Evolutionary conservation across 139 green algal genomes (phyloP).

Genomic region (Picochlorum sp.): DNA sequence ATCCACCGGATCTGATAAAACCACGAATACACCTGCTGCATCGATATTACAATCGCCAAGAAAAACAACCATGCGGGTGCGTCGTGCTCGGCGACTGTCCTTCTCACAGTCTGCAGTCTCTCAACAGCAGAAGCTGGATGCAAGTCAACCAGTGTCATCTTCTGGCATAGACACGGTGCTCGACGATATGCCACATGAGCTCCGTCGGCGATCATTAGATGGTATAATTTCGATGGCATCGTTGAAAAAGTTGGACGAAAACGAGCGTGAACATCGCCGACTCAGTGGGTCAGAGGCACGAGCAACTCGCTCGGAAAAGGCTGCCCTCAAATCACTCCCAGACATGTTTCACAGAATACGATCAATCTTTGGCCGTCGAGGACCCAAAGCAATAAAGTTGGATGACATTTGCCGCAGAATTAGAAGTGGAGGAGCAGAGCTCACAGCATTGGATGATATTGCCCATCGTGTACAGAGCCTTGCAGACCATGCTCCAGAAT

Average conservation of each 20-base stretch:
- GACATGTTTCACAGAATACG: slow-evolving; percentile 16
- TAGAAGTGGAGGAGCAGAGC: slow-evolving; percentile 3
- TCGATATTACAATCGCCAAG: background rate
- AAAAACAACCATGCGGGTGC: background rate
- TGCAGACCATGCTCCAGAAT: slow-evolving; percentile 25
- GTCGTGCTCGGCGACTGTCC: background rate
- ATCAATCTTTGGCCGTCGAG: slow-evolving; percentile 25
- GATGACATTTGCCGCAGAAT: slow-evolving; percentile 13
- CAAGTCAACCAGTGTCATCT: background rate
- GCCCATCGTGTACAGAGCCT: slow-evolving; percentile 9
- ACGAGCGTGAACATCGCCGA: slow-evolving; percentile 1
- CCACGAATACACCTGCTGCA: background rate
- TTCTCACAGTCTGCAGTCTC: background rate
- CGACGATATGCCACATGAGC: slow-evolving; percentile 9
- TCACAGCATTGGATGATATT: slow-evolving; percentile 1
- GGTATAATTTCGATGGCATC: slow-evolving; percentile 20
- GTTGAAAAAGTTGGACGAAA: slow-evolving; percentile 11
- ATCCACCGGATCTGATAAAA: background rate
- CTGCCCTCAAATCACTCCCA: slow-evolving; percentile 20
- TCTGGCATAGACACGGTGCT: slow-evolving; percentile 9
- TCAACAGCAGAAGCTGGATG: background rate
- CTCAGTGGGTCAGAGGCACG: slow-evolving; percentile 17
- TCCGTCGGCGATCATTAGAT: slow-evolving; percentile 20
- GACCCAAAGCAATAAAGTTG: slow-evolving; percentile 17
- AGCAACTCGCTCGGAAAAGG: background rate